Percentiles rank a stretch among this genome's conserved stretches.
These are phyloP conservation scores for Solanum peruvianum DNA, from an alignment of 257 asterid species.

Conservation along the genomic window DNA sequence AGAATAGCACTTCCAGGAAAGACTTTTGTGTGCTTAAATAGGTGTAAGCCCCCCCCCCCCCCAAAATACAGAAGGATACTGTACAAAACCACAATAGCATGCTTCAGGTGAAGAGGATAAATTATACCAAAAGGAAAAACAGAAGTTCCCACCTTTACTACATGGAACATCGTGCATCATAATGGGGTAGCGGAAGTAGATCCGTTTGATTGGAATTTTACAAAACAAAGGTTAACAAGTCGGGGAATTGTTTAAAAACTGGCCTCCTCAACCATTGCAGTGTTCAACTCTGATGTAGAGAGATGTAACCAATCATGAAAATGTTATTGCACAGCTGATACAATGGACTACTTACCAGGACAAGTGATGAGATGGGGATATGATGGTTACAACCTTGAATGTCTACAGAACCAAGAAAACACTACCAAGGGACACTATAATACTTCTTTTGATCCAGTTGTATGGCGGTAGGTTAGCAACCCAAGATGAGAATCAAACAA, in stretches of 20 bases:
- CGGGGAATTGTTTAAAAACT: neutral
- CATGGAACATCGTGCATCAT: neutral
- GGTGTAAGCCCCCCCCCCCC: neutral
- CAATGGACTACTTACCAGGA: neutral
- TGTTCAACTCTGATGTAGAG: neutral
- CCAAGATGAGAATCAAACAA: neutral
- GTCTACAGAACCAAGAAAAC: neutral
- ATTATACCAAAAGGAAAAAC: neutral
- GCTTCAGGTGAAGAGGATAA: neutral
- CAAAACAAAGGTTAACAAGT: neutral
- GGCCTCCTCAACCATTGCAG: neutral
- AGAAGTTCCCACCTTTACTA: neutral
- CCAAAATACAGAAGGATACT: neutral
- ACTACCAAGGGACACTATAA: neutral
- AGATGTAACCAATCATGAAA: neutral
- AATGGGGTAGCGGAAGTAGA: neutral
- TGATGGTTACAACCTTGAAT: neutral
- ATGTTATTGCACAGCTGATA: neutral
- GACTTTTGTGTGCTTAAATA: neutral
- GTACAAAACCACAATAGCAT: neutral
- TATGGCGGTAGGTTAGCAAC: neutral
- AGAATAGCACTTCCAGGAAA: neutral
- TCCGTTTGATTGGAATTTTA: neutral
- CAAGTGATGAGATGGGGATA: neutral
- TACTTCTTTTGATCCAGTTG: neutral